A percentile compares a stretch with the other conserved stretches of the same genome.
phyloP scores from a whole-genome alignment of 805 yeast species.

The Myxozyma nipponensis region DNA sequence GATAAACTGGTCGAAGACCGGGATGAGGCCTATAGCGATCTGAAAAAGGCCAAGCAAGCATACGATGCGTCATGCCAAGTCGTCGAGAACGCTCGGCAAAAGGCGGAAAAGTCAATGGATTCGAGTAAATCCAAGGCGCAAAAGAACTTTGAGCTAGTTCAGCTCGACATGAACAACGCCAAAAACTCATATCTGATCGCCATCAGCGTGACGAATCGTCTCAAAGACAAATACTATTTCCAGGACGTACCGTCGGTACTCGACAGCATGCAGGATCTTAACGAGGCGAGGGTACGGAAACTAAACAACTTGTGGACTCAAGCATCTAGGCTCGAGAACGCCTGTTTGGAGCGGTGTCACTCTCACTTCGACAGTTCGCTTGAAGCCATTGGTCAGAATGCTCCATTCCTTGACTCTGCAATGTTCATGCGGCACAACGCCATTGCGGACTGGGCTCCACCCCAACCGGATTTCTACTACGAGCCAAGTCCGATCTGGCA shows the following conservation, averaged over 20 bases:
- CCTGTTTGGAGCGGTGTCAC: constrained; percentile 44
- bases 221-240: constrained; percentile 87
- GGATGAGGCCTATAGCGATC: constrained; percentile 51
- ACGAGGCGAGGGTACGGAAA: constrained; percentile 70
- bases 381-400: constrained; percentile 60
- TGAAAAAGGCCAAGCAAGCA: constrained; percentile 61
- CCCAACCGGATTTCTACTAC: constrained; percentile 76
- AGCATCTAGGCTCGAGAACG: constrained; percentile 60
- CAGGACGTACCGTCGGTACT: constrained; percentile 90
- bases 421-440: constrained; percentile 91
- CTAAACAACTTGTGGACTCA: constrained; percentile 64
- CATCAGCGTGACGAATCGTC: constrained; percentile 79
- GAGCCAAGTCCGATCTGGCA: constrained; percentile 95
- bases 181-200: constrained; percentile 79
- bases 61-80: constrained; percentile 77
- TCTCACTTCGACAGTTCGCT: constrained; percentile 50
- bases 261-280: constrained; percentile 75
- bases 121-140: constrained; percentile 42
- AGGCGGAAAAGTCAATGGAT: constrained; percentile 54
- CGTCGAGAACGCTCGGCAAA: constrained; percentile 77
- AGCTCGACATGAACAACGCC: constrained; percentile 72
- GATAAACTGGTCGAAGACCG: constrained; percentile 51
- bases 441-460: constrained; percentile 69
- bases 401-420: constrained; percentile 70
- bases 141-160: constrained; percentile 22